Conservation (phyloP, 2,329 filamentous ascomycete genomes). For the Lecanoromycetidae sp. region DNA sequence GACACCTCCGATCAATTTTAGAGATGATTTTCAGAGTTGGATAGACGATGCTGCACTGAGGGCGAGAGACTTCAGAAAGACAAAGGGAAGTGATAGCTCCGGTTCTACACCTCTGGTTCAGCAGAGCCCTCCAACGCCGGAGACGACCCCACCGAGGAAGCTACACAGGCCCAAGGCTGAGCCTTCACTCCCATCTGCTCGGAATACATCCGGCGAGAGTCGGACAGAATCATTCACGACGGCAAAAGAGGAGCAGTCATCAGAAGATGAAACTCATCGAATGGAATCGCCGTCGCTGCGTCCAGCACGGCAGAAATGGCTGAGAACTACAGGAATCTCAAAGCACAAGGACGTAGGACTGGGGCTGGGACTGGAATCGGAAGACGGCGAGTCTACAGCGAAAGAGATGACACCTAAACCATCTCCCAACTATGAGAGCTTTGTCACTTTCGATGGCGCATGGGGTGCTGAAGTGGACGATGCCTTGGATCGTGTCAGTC, state of each 20-base stretch:
- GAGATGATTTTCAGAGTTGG: conserved; percentile 15
- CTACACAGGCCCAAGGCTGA: conserved; percentile 23
- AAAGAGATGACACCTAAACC: conserved; percentile 32
- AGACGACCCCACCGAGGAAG: conserved; percentile 57
- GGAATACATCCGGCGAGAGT: conserved; percentile 48
- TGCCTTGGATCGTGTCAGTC: conserved; percentile 2
- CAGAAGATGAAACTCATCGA: conserved; percentile 43
- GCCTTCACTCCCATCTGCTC: conserved; percentile 40
- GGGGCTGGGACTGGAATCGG: conserved; percentile 35
- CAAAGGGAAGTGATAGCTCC: conserved; percentile 15
- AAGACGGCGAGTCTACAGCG: conserved; percentile 26
- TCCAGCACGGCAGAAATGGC: conserved; percentile 15
- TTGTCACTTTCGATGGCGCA: conserved; percentile 47
- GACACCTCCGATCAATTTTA: conserved; percentile 15
- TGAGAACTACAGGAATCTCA: conserved; percentile 6
- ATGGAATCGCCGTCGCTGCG: conserved; percentile 12
- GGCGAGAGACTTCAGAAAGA: conserved; percentile 20
- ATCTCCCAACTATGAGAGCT: conserved; percentile 30
- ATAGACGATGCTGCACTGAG: conserved; percentile 21
- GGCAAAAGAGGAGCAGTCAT: conserved; percentile 51
- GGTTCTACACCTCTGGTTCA: conserved; percentile 50
- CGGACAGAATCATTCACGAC: conserved; percentile 60
- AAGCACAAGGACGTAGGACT: conserved; percentile 28
- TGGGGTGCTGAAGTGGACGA: conserved; percentile 33
- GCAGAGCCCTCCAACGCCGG: conserved; percentile 60